A percentile compares a stretch with the other conserved stretches of the same genome.
phyloP scores from a whole-genome alignment of 2,329 filamentous ascomycete species.

The Arthrobotrys musiformis region DNA sequence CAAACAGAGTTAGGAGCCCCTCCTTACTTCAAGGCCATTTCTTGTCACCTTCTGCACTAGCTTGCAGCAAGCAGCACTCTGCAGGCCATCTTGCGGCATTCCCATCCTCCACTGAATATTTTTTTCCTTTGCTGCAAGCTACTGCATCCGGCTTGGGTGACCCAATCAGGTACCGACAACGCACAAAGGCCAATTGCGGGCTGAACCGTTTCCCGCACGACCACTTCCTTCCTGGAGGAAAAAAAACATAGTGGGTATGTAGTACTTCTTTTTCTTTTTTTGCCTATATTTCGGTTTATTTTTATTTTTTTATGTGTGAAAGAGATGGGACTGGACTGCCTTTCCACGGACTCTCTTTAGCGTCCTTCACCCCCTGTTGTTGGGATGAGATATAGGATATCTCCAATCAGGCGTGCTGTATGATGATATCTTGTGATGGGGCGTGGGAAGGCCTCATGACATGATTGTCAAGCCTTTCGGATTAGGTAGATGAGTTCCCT shows the following conservation, averaged over 20 bases:
- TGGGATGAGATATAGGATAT: constrained; percentile 38
- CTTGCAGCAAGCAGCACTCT: constrained; percentile 43
- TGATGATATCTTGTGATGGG: constrained; percentile 10
- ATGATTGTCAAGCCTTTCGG: constrained; percentile 39
- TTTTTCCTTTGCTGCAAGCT: constrained; percentile 52
- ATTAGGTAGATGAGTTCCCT: constrained; percentile 21
- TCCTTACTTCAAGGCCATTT: constrained; percentile 32
- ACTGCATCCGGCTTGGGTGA: constrained; percentile 55
- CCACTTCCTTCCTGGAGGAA: constrained; percentile 25
- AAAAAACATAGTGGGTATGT: constrained; percentile 47
- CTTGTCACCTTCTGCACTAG: constrained; percentile 29
- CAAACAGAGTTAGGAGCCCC: constrained; percentile 46
- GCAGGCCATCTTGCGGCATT: constrained; percentile 55
- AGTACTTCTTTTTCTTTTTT: constrained; percentile 37
- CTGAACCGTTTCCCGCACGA: constrained; percentile 56
- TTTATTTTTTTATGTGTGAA: constrained; percentile 12
- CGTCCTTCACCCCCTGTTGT: constrained; percentile 9
- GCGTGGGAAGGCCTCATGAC: constrained; percentile 32
- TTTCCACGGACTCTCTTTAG: constrained; percentile 11
- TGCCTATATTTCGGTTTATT: neutral
- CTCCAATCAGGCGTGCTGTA: constrained; percentile 34
- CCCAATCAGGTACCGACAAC: constrained; percentile 57
- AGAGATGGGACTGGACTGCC: constrained; percentile 10
- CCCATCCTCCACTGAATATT: constrained; percentile 53
- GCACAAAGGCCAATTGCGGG: constrained; percentile 55